A percentile compares a stretch with the other conserved stretches of the same genome.
These are phyloP conservation scores for Aspergillus puulaauensis DNA, from an alignment of 2,329 filamentous ascomycete genomes.

Conservation along the genomic window DNA sequence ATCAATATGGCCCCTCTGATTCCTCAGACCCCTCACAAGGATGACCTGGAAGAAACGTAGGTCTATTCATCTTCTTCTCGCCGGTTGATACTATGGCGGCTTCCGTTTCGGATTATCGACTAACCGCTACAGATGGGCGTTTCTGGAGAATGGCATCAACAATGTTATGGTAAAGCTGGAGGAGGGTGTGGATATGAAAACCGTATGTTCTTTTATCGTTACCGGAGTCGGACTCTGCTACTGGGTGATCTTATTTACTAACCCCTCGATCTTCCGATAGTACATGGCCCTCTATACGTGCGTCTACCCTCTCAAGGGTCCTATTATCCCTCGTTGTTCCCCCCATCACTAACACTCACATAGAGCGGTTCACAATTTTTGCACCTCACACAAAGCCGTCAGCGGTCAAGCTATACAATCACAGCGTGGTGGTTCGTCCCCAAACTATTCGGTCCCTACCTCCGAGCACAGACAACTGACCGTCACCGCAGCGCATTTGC, in stretches of 20 bases:
- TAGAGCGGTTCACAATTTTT: constrained; percentile 96
- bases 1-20: constrained; percentile 37
- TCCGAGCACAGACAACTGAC: constrained; percentile 13
- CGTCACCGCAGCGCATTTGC: constrained; percentile 70
- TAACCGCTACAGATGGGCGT: constrained; percentile 69
- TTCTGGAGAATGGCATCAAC: constrained; percentile 82
- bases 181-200: constrained; percentile 89
- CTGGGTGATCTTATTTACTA: neutral
- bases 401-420: constrained; percentile 53
- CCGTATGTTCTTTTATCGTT: constrained; percentile 51
- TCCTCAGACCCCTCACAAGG: constrained; percentile 53
- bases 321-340: neutral
- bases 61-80: constrained; percentile 27
- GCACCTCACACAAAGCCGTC: constrained; percentile 93
- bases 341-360: constrained; percentile 13
- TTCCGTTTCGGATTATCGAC: constrained; percentile 4
- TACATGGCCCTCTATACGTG: constrained; percentile 98
- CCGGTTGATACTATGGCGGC: neutral
- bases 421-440: constrained; percentile 68
- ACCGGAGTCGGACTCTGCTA: constrained; percentile 8
- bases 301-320: constrained; percentile 10
- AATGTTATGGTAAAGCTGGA: constrained; percentile 92
- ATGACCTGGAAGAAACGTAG: constrained; percentile 63
- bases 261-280: constrained; percentile 38
- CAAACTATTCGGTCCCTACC: neutral